phyloP scores from a whole-genome alignment of 352 stramenopile genomes.

The Phytopythium vexans region DNA sequence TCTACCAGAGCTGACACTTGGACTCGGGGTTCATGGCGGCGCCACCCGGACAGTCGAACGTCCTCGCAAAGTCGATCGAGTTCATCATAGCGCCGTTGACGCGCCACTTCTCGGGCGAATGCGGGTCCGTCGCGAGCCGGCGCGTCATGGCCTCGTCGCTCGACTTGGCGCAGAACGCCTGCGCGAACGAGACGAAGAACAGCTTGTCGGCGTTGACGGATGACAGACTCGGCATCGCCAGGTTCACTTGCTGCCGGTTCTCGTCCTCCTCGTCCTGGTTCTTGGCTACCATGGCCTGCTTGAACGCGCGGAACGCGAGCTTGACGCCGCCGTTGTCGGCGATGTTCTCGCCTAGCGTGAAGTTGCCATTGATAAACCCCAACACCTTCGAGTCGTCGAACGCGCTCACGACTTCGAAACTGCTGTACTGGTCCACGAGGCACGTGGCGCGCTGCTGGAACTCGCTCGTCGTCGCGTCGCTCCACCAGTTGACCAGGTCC shows the following conservation, averaged over 20 bases:
- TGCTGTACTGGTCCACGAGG: constrained; percentile 61
- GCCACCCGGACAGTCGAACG: constrained; percentile 51
- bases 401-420: constrained; percentile 39
- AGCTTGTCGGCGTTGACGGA: constrained; percentile 36
- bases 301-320: constrained; percentile 62
- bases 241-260: constrained; percentile 14
- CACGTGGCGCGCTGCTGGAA: constrained; percentile 65
- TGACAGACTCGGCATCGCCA: constrained; percentile 10
- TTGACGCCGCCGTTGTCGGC: constrained; percentile 82
- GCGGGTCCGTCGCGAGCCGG: constrained; percentile 52
- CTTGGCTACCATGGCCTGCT: constrained; percentile 22
- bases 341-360: constrained; percentile 81
- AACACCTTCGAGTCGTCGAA: constrained; percentile 39
- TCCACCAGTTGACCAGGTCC: constrained; percentile 94
- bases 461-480: constrained; percentile 66
- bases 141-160: constrained; percentile 53
- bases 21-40: constrained; percentile 65
- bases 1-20: constrained; percentile 78
- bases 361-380: constrained; percentile 73
- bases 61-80: constrained; percentile 55
- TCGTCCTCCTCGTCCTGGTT: constrained; percentile 8
- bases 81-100: constrained; percentile 82
- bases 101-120: constrained; percentile 68
- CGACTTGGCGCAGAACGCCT: constrained; percentile 64
- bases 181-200: constrained; percentile 79